These are phyloP conservation scores for Lasiodiplodia hormozganensis DNA, from an alignment of 2,329 filamentous ascomycete genomes.

Conservation along the genomic window DNA sequence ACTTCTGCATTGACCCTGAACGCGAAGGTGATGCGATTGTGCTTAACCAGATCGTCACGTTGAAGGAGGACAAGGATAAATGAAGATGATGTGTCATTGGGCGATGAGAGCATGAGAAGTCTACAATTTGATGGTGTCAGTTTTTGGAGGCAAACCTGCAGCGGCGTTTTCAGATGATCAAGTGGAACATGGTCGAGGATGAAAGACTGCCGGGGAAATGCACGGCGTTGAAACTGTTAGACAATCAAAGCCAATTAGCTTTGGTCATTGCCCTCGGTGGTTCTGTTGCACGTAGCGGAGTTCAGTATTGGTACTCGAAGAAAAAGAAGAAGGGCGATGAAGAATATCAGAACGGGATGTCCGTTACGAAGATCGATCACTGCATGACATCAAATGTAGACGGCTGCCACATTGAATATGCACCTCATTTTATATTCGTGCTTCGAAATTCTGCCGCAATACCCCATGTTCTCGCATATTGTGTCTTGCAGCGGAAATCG, in stretches of 20 bases:
- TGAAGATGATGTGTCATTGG: not conserved
- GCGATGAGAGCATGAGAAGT: not conserved
- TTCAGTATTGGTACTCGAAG: not conserved
- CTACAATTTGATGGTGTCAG: not conserved
- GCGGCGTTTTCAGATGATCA: not conserved
- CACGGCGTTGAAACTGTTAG: not conserved
- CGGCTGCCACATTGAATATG: not conserved
- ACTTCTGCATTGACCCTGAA: constrained; percentile 86
- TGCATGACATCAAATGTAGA: not conserved
- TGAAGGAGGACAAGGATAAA: constrained; percentile 75
- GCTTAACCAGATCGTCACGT: constrained; percentile 87
- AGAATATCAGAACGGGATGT: not conserved
- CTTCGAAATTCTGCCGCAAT: constrained; percentile 7
- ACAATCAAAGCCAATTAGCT: not conserved
- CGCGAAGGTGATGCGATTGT: constrained; percentile 74
- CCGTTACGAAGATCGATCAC: not conserved
- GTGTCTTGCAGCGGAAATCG: not conserved
- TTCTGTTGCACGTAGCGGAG: not conserved
- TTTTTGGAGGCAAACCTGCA: not conserved
- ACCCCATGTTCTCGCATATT: not conserved
- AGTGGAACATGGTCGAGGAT: not conserved
- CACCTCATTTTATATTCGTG: not conserved
- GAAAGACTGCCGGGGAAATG: not conserved
- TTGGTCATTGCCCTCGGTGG: not conserved
- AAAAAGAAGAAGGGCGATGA: not conserved